Evolutionary conservation across 371 early-diverging fungal genomes (phyloP), one percentile per base, ranked within the genome.

Genomic region (Syncephalastrum racemosum): DNA sequence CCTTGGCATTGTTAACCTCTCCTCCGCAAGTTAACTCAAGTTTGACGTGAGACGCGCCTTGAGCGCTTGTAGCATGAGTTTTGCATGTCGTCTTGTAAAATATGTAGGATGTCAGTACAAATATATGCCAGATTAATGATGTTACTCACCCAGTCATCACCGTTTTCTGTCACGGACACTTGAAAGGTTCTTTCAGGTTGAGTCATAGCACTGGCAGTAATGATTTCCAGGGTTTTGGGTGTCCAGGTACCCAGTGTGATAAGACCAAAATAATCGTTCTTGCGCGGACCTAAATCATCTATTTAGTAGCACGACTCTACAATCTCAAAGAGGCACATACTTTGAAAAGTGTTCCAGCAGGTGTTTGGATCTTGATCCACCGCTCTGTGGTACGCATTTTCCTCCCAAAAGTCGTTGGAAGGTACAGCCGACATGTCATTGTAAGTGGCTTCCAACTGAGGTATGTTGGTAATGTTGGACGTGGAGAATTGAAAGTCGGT

Each of bases 281-380:
- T 59, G 1, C 58, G 58, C n/a, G 82, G 70, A n/a, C 56, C 71
- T 71, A 66, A 27, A 36, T 20, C 25, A 23, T 3, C 19, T 44
- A 48, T 51, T 53, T 47, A 47, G 43, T 27, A 54, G 39, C 16
- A 54, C 1, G 25, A n/a, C 42, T 49, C 15, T n/a, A 19, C 6
- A 16, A 41, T 31, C 5, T 14, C 20, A 3, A 40, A 20, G 10
- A 46, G 36, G 10, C 5, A 43, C 53, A 55, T 75, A 79, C 80
- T 64, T 53, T 56, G 58, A 50, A 70, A 74, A 10, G 78, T 79
- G 22, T 74, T 70, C 85, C 85, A 85, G 46, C 85, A 85, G 6
- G 83, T 82, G 6, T 56, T 77, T 8, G 71, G 65, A 62, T 83
- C 76, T n/a, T 62, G 64, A 61, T 85, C 85, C 0, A 83, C 83